Conservation (phyloP, 2,329 filamentous ascomycete genomes). For the Helicocarpus griseus region DNA sequence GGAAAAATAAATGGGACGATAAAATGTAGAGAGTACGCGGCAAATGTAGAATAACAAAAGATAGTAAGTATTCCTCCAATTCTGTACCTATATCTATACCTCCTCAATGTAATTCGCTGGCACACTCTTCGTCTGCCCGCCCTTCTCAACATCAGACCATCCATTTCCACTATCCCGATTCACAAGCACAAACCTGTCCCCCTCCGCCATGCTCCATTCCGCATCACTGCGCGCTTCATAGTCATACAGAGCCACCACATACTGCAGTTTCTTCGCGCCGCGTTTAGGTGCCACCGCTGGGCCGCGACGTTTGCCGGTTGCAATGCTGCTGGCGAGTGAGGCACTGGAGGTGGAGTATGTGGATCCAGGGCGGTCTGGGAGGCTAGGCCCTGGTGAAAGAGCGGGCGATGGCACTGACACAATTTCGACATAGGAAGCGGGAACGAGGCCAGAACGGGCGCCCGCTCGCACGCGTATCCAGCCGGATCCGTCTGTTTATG, state of each 20-base stretch:
- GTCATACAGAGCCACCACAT: slow-evolving; percentile 87
- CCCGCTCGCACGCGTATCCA: slow-evolving; percentile 79
- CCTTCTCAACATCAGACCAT: slow-evolving; percentile 94
- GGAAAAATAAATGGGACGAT: too few relatives aligned
- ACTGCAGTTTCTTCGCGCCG: slow-evolving; percentile 86
- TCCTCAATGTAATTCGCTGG: slow-evolving; percentile 87
- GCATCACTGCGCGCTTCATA: slow-evolving; percentile 77
- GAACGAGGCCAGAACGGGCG: slow-evolving; percentile 70
- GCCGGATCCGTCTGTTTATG: slow-evolving; percentile 64
- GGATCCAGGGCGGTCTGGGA: slow-evolving; percentile 55
- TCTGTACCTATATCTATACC: slow-evolving; percentile 3
- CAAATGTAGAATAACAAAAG: not conserved
- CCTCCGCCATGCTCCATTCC: slow-evolving; percentile 84
- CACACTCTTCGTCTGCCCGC: slow-evolving; percentile 75
- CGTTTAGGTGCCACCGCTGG: slow-evolving; percentile 83
- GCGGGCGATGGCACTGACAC: slow-evolving; percentile 39
- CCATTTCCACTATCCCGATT: slow-evolving; percentile 84
- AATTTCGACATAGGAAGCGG: slow-evolving; percentile 72
- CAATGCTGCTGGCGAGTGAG: slow-evolving; percentile 50
- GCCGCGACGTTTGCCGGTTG: slow-evolving; percentile 72
- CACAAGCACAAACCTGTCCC: slow-evolving; percentile 83
- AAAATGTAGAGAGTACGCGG: too few relatives aligned
- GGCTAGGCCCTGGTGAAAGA: slow-evolving; percentile 18
- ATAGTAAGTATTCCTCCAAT: too few relatives aligned
- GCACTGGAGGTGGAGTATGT: slow-evolving; percentile 69